Evolutionary conservation across 192 early-diverging fungal species (phyloP).

Genomic region (Anaeromyces robustus): DNA sequence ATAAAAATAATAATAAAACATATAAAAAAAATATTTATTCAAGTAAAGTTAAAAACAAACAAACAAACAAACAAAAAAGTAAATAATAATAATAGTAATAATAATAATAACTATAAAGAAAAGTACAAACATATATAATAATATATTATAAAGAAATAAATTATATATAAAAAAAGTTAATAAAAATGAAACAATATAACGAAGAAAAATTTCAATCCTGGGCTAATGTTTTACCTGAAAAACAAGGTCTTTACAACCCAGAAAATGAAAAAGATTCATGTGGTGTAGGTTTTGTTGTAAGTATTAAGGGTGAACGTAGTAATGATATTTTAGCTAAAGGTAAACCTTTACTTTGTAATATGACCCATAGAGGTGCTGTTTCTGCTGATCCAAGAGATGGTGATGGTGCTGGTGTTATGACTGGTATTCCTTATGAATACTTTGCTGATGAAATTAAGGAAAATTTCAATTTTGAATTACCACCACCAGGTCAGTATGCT

Average conservation of each 20-base stretch:
- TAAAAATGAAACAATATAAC: neutral
- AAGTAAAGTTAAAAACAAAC: no score
- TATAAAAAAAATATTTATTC: no score
- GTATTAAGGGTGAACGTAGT: conserved; percentile 68
- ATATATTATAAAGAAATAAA: no score
- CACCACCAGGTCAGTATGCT: conserved; percentile 73
- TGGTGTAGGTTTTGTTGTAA: conserved; percentile 93
- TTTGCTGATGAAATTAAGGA: conserved; percentile 43
- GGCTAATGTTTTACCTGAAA: conserved; percentile 69
- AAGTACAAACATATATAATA: no score
- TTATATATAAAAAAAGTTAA: neutral
- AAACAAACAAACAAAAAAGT: no score
- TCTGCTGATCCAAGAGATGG: conserved; percentile 90
- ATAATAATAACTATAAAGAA: no score
- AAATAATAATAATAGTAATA: no score
- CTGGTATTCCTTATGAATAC: conserved; percentile 80
- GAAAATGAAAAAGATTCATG: conserved; percentile 84
- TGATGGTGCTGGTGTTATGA: conserved; percentile 98
- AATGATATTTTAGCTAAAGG: conserved; percentile 87
- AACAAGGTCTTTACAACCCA: conserved; percentile 80
- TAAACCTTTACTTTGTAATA: conserved; percentile 85
- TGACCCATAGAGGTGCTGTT: conserved; percentile 94
- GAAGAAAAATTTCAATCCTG: conserved; percentile 23
- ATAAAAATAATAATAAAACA: no score
- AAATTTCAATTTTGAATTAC: conserved; percentile 45